These are phyloP conservation scores for Besnoitia besnoiti DNA, from an alignment of 169 alveolate species.

Conservation along the genomic window DNA sequence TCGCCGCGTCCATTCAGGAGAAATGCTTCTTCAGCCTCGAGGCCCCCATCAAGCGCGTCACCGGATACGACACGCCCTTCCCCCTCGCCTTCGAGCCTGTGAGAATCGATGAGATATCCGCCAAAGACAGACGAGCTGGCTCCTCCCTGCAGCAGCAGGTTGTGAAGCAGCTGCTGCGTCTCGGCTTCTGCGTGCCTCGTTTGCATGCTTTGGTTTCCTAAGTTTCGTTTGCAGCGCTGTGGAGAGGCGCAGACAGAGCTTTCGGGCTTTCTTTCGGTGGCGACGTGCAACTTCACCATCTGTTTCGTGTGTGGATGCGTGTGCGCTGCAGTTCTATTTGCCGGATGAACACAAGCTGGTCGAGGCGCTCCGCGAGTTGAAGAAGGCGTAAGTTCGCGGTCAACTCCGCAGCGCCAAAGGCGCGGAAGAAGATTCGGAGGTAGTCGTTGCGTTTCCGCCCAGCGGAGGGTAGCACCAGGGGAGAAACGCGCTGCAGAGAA, in stretches of 20 bases:
- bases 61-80: conserved; percentile 97
- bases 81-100: conserved; percentile 93
- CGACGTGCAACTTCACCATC: background rate
- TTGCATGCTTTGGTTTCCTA: too few species aligned
- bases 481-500: background rate
- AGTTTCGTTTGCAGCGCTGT: too few species aligned
- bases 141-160: too few species aligned
- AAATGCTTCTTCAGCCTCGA: conserved; percentile 92
- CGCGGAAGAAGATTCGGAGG: too few species aligned
- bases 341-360: conserved; percentile 91
- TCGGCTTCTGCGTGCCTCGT: too few species aligned
- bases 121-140: too few species aligned
- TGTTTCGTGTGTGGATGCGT: background rate
- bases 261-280: background rate
- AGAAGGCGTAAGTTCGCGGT: conserved; percentile 21
- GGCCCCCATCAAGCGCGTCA: conserved; percentile 94
- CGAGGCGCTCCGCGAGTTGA: conserved; percentile 88
- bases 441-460: too few species aligned
- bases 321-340: conserved; percentile 82
- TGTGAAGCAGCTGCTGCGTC: too few species aligned
- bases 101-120: background rate
- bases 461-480: too few species aligned
- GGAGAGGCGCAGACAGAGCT: background rate
- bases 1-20: conserved; percentile 91
- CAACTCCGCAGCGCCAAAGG: background rate